Evolutionary conservation across 805 yeast species (phyloP).

Genomic region (Sugiyamaella chiloensis): DNA sequence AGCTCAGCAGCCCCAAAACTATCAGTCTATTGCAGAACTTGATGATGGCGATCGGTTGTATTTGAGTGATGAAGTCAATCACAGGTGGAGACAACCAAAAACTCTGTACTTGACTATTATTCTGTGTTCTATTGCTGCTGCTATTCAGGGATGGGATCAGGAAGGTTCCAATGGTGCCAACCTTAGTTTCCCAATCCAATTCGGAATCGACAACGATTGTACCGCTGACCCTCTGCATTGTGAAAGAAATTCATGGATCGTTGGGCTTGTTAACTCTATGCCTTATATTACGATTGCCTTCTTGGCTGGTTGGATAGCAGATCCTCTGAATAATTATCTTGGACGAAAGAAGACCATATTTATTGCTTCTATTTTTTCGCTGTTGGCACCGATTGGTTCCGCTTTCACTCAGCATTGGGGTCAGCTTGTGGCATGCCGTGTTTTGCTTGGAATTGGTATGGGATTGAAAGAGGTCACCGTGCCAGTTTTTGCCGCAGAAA

Average conservation of each 20-base stretch:
- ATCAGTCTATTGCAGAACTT: slow-evolving; percentile 36
- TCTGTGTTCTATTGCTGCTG: slow-evolving; percentile 60
- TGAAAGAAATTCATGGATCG: slow-evolving; percentile 47
- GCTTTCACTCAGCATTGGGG: slow-evolving; percentile 57
- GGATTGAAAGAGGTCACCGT: slow-evolving; percentile 64
- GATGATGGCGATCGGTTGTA: slow-evolving; percentile 32
- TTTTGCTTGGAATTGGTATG: slow-evolving; percentile 57
- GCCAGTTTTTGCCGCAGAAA: slow-evolving; percentile 62
- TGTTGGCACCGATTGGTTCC: slow-evolving; percentile 53
- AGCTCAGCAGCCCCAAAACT: slow-evolving; percentile 48
- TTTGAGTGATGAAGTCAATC: slow-evolving; percentile 43
- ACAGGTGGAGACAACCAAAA: slow-evolving; percentile 43
- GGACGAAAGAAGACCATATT: slow-evolving; percentile 62
- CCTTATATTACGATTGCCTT: slow-evolving; percentile 58
- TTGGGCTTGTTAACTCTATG: slow-evolving; percentile 61
- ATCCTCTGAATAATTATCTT: slow-evolving; percentile 44
- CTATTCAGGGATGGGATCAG: slow-evolving; percentile 73
- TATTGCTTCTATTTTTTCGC: slow-evolving; percentile 51
- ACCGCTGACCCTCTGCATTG: slow-evolving; percentile 31
- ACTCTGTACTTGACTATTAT: slow-evolving; percentile 47
- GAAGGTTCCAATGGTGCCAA: slow-evolving; percentile 67
- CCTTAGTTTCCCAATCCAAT: slow-evolving; percentile 35
- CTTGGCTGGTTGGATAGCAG: slow-evolving; percentile 56
- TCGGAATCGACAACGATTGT: slow-evolving; percentile 36
- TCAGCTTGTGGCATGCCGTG: slow-evolving; percentile 55